Percentiles rank a stretch among this genome's conserved stretches.
phyloP scores from a whole-genome alignment of 1,284 basidiomycete genomes.

The Ceratobasidium sp. region DNA sequence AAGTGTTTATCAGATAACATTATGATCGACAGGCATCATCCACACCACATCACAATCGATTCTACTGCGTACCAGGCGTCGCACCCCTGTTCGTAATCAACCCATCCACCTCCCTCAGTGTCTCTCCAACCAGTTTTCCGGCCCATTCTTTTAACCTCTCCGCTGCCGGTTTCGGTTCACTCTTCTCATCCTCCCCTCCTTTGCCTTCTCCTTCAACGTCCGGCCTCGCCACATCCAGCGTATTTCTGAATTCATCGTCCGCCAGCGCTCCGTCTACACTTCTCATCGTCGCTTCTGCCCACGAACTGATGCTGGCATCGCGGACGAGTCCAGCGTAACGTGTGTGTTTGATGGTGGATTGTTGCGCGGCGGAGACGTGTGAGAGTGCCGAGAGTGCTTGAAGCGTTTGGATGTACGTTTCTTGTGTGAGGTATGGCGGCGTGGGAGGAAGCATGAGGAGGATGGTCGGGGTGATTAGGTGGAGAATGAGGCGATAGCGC shows the following conservation, averaged over 20 bases:
- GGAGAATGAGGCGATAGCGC: slow-evolving; percentile 20
- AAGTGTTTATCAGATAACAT: too few species aligned
- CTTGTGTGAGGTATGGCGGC: slow-evolving; percentile 37
- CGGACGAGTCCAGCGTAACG: slow-evolving; percentile 37
- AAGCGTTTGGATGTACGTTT: slow-evolving; percentile 33
- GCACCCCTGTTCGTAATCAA: slow-evolving; percentile 2
- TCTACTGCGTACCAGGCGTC: not conserved
- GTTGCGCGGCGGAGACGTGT: slow-evolving; percentile 26
- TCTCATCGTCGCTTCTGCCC: slow-evolving; percentile 12
- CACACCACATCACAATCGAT: not conserved
- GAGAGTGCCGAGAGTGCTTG: slow-evolving; percentile 33
- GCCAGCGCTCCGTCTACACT: slow-evolving; percentile 30
- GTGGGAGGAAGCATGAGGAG: slow-evolving; percentile 29
- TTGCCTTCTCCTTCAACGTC: not conserved
- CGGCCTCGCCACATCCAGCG: slow-evolving; percentile 20
- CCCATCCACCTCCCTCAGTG: slow-evolving; percentile 23
- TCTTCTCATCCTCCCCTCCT: not conserved
- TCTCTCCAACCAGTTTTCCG: slow-evolving; percentile 12
- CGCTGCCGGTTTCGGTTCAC: slow-evolving; percentile 11
- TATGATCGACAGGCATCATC: too few species aligned
- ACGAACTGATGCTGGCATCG: slow-evolving; percentile 33
- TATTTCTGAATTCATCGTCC: slow-evolving; percentile 28
- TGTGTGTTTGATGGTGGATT: slow-evolving; percentile 32
- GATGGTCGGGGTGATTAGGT: slow-evolving; percentile 13
- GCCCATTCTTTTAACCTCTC: slow-evolving; percentile 43